Evolutionary conservation across 2,329 filamentous ascomycete genomes (phyloP).

Genomic region (Aspergillus aculeatus): DNA sequence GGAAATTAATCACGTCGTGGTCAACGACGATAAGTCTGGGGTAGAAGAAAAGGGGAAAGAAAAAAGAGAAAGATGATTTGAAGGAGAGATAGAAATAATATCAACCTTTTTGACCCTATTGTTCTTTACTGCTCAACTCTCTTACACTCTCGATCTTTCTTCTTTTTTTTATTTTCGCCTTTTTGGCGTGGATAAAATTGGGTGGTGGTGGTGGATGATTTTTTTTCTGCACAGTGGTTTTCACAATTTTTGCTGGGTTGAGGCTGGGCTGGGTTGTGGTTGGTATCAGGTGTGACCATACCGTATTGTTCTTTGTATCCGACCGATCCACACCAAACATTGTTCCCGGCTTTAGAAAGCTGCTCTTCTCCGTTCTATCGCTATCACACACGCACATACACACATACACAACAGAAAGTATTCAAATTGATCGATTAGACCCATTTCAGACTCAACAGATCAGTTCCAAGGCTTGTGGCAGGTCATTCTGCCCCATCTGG

Average conservation of each 20-base stretch:
- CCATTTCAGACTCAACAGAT: background rate
- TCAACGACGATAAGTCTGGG: slow-evolving; percentile 22
- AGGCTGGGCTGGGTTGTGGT: background rate
- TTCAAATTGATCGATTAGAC: background rate
- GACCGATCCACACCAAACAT: background rate
- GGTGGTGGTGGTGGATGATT: slow-evolving; percentile 10
- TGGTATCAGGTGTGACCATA: background rate
- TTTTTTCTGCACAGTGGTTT: slow-evolving; percentile 5
- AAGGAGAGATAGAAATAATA: slow-evolving; percentile 16
- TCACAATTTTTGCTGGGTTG: background rate
- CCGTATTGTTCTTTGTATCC: background rate
- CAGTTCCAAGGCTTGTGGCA: background rate
- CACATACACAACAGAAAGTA: background rate
- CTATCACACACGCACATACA: background rate
- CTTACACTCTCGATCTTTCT: background rate
- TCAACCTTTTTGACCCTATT: slow-evolving; percentile 8
- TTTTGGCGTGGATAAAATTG: slow-evolving; percentile 5
- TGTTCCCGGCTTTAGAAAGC: background rate
- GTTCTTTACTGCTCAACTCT: slow-evolving; percentile 5
- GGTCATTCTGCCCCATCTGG: background rate
- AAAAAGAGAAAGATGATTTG: slow-evolving; percentile 9
- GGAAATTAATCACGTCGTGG: slow-evolving; percentile 19
- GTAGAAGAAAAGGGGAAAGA: slow-evolving; percentile 20
- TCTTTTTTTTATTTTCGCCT: slow-evolving; percentile 17
- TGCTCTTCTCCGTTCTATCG: background rate